Evolutionary conservation across 2,329 filamentous ascomycete species (phyloP), one percentile per base, ranked within the genome.

Genomic region (Lasiodiplodia hormozganensis): DNA sequence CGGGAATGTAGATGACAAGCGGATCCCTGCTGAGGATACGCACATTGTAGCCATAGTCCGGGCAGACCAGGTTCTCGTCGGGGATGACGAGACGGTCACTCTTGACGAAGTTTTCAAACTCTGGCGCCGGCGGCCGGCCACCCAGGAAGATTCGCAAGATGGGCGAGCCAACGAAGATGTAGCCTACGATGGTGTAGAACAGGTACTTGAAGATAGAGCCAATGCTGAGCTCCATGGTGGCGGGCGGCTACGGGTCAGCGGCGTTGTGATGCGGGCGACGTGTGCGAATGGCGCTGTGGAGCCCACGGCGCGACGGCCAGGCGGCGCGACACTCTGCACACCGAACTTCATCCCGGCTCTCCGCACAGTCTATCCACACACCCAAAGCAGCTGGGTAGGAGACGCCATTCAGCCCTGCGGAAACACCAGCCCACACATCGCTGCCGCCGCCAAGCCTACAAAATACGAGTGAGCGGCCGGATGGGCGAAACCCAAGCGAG

Each of bases 1-100:
- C 79, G 73, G 87, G 85, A 57, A 89, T 83, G 74, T 89, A 89
- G 18, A 89, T 80, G 7, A 90, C 80, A 70, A 89, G 75, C 2
- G 87, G 87, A 54, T 84, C 82, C 18, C 82, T 78, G 21, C 82
- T 84, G 64, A 88, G 79, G 5, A 89, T 77, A 71, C 86, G 84
- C 1, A 85, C 74, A 43, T 74, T 73, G 67, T 81, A 82, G 4
- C 70, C 69, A 73, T 83, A 80, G 43, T 73, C 70, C 7, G 71
- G 69, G 72, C 83, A 85, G 47, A 70, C 62, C 34, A 85, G 68
- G n/a, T 76, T 73, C 25, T 70, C 69, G 18, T 79, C 76, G 2
- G 82, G 82, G 57, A 82, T 76, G 4, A 82, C 79, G 38, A 85
- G 69, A 14, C 73, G 71, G 38, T 81, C 74, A 40, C 75, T 70